Conservation (phyloP, 306 rosid species). For the Citrullus amarus region DNA sequence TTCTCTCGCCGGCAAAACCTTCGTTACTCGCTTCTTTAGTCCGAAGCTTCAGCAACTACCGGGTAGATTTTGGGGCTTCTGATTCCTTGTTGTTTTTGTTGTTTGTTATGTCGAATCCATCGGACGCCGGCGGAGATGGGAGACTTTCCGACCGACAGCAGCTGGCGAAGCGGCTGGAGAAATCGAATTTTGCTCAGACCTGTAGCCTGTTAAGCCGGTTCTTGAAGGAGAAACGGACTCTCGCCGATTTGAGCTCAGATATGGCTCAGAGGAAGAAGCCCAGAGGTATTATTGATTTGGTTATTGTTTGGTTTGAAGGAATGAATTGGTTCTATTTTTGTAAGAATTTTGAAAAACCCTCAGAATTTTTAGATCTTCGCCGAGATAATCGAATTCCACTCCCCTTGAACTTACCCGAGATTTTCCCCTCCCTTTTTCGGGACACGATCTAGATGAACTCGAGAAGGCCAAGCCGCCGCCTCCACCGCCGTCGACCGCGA, state of each 20-base stretch:
- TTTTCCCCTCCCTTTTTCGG: neutral
- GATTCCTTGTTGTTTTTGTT: neutral
- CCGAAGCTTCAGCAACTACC: neutral
- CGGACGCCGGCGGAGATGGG: neutral
- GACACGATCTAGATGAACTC: constrained; percentile 8
- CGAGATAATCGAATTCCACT: neutral
- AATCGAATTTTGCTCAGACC: constrained; percentile 52
- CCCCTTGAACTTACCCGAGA: neutral
- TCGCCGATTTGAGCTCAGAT: constrained; percentile 3
- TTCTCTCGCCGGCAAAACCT: neutral
- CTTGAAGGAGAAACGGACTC: constrained; percentile 58
- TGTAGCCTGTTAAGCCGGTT: constrained; percentile 53
- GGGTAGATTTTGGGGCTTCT: neutral
- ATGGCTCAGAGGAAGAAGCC: neutral
- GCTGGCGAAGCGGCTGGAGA: constrained; percentile 42
- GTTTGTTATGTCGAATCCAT: neutral
- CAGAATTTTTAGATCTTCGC: neutral
- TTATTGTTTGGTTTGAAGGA: neutral
- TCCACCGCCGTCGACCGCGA: constrained; percentile 21
- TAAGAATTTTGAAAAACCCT: neutral
- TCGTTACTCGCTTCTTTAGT: neutral
- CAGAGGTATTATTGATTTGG: constrained; percentile 3
- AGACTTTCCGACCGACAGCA: neutral
- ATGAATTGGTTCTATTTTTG: neutral
- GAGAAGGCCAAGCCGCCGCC: constrained; percentile 1